A percentile compares a stretch with the other conserved stretches of the same genome.
Conservation (phyloP, 192 early-diverging fungal species). For the Coemansia sp. region DNA sequence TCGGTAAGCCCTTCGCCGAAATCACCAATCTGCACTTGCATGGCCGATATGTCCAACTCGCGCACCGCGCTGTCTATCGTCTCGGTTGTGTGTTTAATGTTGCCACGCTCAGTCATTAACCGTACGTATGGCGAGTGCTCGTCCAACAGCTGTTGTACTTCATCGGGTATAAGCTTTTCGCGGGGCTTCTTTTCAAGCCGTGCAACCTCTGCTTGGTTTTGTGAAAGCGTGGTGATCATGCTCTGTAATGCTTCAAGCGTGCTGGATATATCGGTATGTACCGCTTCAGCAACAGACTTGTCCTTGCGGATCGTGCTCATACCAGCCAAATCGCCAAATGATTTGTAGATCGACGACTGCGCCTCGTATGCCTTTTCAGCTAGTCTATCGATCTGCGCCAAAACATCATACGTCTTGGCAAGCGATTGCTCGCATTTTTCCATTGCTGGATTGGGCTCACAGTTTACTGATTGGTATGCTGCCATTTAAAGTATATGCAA, state of each 20-base stretch:
- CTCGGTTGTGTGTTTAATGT: slow-evolving; percentile 20
- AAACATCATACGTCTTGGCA: slow-evolving; percentile 1
- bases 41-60: slow-evolving; percentile 47
- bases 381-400: slow-evolving; percentile 12
- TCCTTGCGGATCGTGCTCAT: slow-evolving; percentile 52
- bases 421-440: slow-evolving; percentile 4
- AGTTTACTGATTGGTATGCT: neutral
- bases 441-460: neutral
- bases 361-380: slow-evolving; percentile 52
- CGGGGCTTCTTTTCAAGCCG: slow-evolving; percentile 50
- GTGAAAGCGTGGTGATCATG: slow-evolving; percentile 40
- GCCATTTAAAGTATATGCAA: neutral
- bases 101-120: slow-evolving; percentile 43
- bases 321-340: slow-evolving; percentile 49
- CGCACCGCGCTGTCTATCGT: slow-evolving; percentile 30
- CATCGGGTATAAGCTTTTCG: slow-evolving; percentile 43
- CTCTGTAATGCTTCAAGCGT: slow-evolving; percentile 41
- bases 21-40: slow-evolving; percentile 49
- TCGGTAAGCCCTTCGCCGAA: slow-evolving; percentile 38
- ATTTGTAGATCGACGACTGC: slow-evolving; percentile 46
- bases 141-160: slow-evolving; percentile 30
- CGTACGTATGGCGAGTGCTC: slow-evolving; percentile 42
- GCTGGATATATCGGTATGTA: slow-evolving; percentile 39
- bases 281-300: slow-evolving; percentile 46
- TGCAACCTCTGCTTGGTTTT: slow-evolving; percentile 23